These are phyloP conservation scores for Solanum bulbocastanum DNA, from an alignment of 257 asterid species.

Conservation along the genomic window DNA sequence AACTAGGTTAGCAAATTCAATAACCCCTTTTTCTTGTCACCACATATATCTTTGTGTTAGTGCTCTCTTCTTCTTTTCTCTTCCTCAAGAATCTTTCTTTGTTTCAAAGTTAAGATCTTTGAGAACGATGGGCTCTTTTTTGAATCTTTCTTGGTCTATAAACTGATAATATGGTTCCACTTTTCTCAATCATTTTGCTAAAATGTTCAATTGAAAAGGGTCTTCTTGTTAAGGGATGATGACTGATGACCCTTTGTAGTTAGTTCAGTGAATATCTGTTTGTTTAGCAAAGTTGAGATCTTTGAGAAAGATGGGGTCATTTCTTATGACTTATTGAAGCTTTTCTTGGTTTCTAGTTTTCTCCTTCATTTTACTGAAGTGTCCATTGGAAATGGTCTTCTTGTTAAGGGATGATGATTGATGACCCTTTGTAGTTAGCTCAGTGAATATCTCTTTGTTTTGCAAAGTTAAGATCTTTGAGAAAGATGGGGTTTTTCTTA, in stretches of 20 bases:
- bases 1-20: background rate
- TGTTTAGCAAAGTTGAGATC: background rate
- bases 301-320: background rate
- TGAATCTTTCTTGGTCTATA: background rate
- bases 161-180: background rate
- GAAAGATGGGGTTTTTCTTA: background rate
- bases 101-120: background rate
- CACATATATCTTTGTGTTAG: background rate
- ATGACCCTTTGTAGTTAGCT: background rate
- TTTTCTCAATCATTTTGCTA: background rate
- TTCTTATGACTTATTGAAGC: background rate
- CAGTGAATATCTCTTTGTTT: background rate
- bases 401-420: background rate
- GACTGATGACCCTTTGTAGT: background rate
- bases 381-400: background rate
- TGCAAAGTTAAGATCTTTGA: background rate
- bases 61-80: background rate
- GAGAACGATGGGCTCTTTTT: background rate
- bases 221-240: background rate
- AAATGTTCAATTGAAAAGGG: background rate
- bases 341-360: background rate
- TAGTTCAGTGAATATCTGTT: background rate
- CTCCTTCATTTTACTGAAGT: background rate
- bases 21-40: background rate
- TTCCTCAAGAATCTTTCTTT: background rate